These are phyloP conservation scores for Colletotrichum sansevieriae DNA, from an alignment of 2,329 filamentous ascomycete species.

Conservation along the genomic window DNA sequence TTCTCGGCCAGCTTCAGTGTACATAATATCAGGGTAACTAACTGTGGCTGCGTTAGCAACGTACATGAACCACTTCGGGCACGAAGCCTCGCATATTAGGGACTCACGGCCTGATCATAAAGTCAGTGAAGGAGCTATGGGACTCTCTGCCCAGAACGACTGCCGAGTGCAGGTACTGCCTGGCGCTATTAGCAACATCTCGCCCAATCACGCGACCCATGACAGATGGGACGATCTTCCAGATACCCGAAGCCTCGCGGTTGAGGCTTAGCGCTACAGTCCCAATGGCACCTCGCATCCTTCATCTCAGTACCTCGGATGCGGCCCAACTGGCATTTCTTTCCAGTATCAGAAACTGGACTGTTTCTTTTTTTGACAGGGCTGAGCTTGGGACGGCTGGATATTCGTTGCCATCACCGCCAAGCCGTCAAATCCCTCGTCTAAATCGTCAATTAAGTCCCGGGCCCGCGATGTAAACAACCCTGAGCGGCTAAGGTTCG, in stretches of 20 bases:
- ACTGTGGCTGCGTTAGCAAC: background rate
- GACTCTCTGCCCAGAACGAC: conserved; percentile 43
- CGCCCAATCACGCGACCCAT: conserved; percentile 30
- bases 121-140: conserved; percentile 45
- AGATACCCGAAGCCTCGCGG: conserved; percentile 10
- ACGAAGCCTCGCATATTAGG: background rate
- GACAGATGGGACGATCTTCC: conserved; percentile 21
- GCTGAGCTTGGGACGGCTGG: background rate
- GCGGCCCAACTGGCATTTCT: background rate
- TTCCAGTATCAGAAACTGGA: conserved; percentile 4
- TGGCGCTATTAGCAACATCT: conserved; percentile 40
- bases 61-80: background rate
- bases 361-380: background rate
- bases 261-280: conserved; percentile 18
- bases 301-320: conserved; percentile 2
- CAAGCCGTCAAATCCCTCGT: background rate
- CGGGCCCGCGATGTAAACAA: conserved; percentile 5
- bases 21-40: conserved; percentile 28
- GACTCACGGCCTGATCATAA: conserved; percentile 45
- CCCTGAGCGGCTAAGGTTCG: conserved; percentile 35
- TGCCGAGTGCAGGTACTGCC: conserved; percentile 43
- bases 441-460: background rate
- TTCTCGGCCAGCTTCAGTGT: background rate
- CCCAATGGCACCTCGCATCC: background rate
- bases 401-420: conserved; percentile 6